Evolutionary conservation across 2,329 filamentous ascomycete species (phyloP), one percentile per base, ranked within the genome.

Genomic region (Ustilaginoidea virens): DNA sequence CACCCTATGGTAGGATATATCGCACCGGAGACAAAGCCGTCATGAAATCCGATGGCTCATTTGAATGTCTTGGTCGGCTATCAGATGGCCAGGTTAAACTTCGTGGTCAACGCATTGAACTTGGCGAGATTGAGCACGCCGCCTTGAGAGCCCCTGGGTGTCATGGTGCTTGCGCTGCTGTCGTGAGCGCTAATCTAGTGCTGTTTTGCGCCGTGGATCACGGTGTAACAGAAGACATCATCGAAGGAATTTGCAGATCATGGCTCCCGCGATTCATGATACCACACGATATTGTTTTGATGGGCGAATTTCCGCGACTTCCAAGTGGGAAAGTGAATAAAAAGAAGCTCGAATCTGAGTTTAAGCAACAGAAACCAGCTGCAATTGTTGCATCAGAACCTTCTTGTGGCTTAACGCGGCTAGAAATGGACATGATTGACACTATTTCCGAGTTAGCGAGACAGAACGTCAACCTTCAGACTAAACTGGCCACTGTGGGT

Each of bases 231-330:
- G 33, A 55, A 52, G 12, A 49, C 47, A 19, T 47, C 49, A 56
- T 92, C 8, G 43, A 68, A 18, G 45, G 60, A 11, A 66, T 60
- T 4, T 92, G 82, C 50, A 63, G 61, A 28, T 61, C 63, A 28
- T 92, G 83, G 81, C 61, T 94, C 2, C 82, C 85, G 0, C 60
- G 63, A 4, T 90, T 76, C 45, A 93, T 93, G 86, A 55, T 92
- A 2, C 86, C 86, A 0, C 66, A 68, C 4, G 78, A 92, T 35
- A 56, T 92, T 15, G 49, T 82, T 1, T 43, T 79, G 2, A 53
- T 79, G 36, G 39, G 61, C 1, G 57, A 64, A 7, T 74, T 93
- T 32, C 83, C 83, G 1, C 72, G 76, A 29, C 56, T 93, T 13
- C 62, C 83, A 3, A 92, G 83, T 1, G 86, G 86, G 1, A 94